Percentiles rank a stretch among this genome's conserved stretches.
Conservation (phyloP, 768 basidiomycete genomes). For the Leccinum ochraceum region DNA sequence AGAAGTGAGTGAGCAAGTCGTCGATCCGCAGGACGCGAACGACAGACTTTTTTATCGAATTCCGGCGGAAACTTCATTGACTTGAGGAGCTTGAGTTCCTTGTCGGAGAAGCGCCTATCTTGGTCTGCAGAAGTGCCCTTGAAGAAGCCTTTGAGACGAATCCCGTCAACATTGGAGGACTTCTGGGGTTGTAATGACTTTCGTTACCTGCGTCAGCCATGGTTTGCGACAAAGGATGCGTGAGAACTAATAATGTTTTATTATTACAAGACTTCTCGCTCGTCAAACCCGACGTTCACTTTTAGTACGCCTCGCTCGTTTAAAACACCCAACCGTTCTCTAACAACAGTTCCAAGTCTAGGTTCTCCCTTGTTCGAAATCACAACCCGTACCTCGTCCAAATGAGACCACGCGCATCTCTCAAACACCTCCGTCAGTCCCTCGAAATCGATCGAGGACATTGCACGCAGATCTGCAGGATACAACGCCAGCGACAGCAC, state of each 20-base stretch:
- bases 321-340: constrained; percentile 22
- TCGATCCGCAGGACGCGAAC: constrained; percentile 1
- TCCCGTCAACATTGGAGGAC: constrained; percentile 14
- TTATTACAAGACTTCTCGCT: constrained; percentile 30
- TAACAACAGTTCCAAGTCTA: constrained; percentile 26
- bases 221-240: constrained; percentile 20
- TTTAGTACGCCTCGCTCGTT: constrained; percentile 30
- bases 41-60: constrained; percentile 79
- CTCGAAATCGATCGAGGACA: constrained; percentile 31
- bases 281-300: constrained; percentile 34
- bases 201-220: constrained; percentile 62
- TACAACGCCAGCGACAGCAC: constrained; percentile 33
- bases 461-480: constrained; percentile 33
- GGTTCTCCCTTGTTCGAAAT: constrained; percentile 33
- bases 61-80: constrained; percentile 87
- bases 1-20: not conserved
- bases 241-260: constrained; percentile 17
- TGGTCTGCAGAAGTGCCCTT: constrained; percentile 90
- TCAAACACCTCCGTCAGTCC: constrained; percentile 29
- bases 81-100: constrained; percentile 88
- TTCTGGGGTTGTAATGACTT: constrained; percentile 13
- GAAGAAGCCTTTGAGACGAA: constrained; percentile 64
- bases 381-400: constrained; percentile 31
- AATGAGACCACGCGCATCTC: constrained; percentile 19
- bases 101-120: constrained; percentile 92